Base-by-base conservation (phyloP, 148 eudicot genomes). In the Fagopyrum esculentum region DNA sequence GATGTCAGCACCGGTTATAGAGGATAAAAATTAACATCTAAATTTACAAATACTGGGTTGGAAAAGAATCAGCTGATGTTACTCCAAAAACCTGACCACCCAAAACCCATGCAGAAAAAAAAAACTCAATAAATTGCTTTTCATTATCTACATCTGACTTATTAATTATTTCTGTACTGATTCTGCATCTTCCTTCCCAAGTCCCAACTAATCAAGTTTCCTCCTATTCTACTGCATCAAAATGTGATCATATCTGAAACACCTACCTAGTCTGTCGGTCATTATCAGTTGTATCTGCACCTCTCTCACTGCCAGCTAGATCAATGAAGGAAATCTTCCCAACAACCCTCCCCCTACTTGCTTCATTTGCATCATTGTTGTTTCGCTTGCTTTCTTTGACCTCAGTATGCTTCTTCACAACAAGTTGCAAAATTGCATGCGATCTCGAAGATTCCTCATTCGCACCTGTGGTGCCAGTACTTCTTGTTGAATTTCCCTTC, bases 361-460 rank as follows among this genome's bases (percentile, higher is more conserved):
- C 77, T 66, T 90, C 98, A 81, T 84, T 94, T 61, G 13, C 91
- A 80, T 89, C 97, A 78, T 71, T 74, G 77, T 85, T 90, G 77
- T 85, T 90, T 50, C 96, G 82, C 85, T 81, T 85, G 50, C 86
- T 78, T 60, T 95, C 98, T 82, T 95, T 95, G 44, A 89, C 64
- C 82, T 90, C 98, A 77, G 0, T 82, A 81, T 95, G 98, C 79
- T 92, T 95, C 84, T 92, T 95, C 44, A 95, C 93, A 80, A 81
- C 98, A 78, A 95, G 89, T 81, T 95, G 98, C 78, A 95, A 87
- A 78, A 95, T 95, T 48, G 98, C 98, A 90, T 95, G 98, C 44
- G 98, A 94, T 81, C 98, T 87, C 57, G 98, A 95, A 74, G 98
- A 95, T 83, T 95, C 98, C 78, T 92, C 98, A 84, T 95, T 95